phyloP scores from a whole-genome alignment of 495 filamentous ascomycete genomes.

The Aspergillus homomorphus region DNA sequence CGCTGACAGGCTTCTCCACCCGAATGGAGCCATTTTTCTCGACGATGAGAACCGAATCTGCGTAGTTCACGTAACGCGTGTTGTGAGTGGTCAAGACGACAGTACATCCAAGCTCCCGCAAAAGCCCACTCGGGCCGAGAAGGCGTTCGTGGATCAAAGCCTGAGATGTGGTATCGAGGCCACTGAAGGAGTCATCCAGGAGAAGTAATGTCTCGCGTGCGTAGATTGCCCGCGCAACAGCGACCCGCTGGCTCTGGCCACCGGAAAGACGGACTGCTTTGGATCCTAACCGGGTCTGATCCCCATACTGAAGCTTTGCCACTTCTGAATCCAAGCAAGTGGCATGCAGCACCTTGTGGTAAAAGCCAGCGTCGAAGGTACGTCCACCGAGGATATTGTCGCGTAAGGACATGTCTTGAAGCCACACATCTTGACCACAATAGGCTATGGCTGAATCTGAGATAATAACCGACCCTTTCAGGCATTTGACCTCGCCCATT shows the following conservation, averaged over 20 bases:
- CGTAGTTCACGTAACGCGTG: background rate
- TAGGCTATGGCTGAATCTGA: conserved; percentile 24
- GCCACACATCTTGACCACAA: conserved; percentile 37
- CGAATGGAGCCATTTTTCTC: background rate
- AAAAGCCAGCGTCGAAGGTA: conserved; percentile 30
- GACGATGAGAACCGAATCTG: background rate
- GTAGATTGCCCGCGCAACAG: conserved; percentile 13
- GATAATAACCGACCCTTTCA: conserved; percentile 5
- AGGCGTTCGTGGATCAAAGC: background rate
- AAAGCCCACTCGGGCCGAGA: background rate
- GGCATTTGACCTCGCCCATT: conserved; percentile 17
- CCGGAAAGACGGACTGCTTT: conserved; percentile 79
- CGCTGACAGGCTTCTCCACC: background rate
- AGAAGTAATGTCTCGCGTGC: background rate
- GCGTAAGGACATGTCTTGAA: conserved; percentile 36
- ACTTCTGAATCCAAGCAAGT: conserved; percentile 33
- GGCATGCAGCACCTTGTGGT: conserved; percentile 25
- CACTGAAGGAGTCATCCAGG: background rate
- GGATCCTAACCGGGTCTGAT: conserved; percentile 74
- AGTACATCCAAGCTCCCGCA: background rate
- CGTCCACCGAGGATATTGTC: conserved; percentile 28
- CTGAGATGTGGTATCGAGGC: background rate
- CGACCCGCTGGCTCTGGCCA: conserved; percentile 73
- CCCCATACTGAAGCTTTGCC: conserved; percentile 47
- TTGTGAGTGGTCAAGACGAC: background rate